Evolutionary conservation across 148 eudicot species (phyloP), one percentile per base, ranked within the genome.

Genomic region (Rhododendron molle): DNA sequence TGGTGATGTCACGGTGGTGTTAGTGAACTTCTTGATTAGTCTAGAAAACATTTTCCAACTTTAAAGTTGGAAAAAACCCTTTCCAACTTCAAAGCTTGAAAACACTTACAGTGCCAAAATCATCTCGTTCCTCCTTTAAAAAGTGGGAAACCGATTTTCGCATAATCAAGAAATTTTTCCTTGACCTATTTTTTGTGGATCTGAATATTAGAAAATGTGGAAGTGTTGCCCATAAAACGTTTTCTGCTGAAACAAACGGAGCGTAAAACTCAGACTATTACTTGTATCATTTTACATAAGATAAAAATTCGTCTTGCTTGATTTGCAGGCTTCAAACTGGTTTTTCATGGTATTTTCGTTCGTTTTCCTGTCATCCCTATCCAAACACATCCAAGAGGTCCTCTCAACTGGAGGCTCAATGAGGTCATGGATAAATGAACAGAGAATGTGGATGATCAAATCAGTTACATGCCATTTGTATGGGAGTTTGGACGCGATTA

Each of bases 401-500:
- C 40, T 90, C 54, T 43, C 62, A 3, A 83, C 82, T 9, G 92
- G 90, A 32, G 88, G 85, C 1, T 52, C 91, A 40, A 43, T 87
- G 4, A 65, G 71, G 30, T 34, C 92, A 65, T 92, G 92, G 91
- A 54, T 80, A 34, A 88, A 89, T 43, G 94, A 92, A 71, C 87
- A 50, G 49, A 85, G 96, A 38, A 84, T 91, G 8, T 88, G 89
- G 89, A 82, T 90, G 93, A 90, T 94, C 60, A 91, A 86, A 50
- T 84, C 89, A 32, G 82, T 93, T 3, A 89, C 93, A 15, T 78
- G 80, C 69, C 65, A 85, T 50, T 32, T 85, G 3, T 93, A 81
- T 46, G 98, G 94, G 58, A 80, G 85, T 49, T 40, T 96, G 3
- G 92, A 93, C 3, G 90, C 78, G 6, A 18, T 90, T 9, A 76